These are phyloP conservation scores for Suillus brevipes DNA, from an alignment of 768 basidiomycete species.

Conservation along the genomic window DNA sequence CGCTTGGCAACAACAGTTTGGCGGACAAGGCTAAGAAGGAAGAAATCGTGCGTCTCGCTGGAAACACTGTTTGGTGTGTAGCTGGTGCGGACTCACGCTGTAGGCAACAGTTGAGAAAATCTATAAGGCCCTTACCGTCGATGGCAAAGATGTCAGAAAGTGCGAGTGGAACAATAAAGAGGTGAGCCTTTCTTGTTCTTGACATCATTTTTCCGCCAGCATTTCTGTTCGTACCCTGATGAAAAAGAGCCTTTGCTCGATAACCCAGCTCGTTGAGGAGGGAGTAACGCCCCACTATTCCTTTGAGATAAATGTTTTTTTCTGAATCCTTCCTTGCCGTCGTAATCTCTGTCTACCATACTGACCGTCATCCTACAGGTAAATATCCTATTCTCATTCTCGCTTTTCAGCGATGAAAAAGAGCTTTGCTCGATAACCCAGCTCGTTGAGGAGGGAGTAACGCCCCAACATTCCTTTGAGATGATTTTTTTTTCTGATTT, in stretches of 20 bases:
- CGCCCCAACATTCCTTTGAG: conserved; percentile 71
- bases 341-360: conserved; percentile 1
- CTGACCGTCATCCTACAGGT: conserved; percentile 23
- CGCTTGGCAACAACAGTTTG: conserved; percentile 72
- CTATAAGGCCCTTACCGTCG: conserved; percentile 71
- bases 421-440: conserved; percentile 82
- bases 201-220: conserved; percentile 5
- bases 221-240: conserved; percentile 34
- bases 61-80: background rate
- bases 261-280: conserved; percentile 96
- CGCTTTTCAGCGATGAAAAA: conserved; percentile 52
- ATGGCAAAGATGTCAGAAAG: conserved; percentile 90
- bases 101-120: conserved; percentile 88
- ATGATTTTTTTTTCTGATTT: conserved; percentile 49
- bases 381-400: conserved; percentile 10
- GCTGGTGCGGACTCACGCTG: conserved; percentile 18
- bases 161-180: conserved; percentile 96
- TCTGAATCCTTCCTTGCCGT: conserved; percentile 37
- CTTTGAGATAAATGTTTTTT: conserved; percentile 57
- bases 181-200: conserved; percentile 48
- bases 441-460: conserved; percentile 87
- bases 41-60: conserved; percentile 70
- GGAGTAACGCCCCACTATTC: conserved; percentile 85
- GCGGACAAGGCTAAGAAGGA: conserved; percentile 97
- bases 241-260: conserved; percentile 86